phyloP scores from a whole-genome alignment of 1,284 basidiomycete species.

The Ganoderma meredithae region DNA sequence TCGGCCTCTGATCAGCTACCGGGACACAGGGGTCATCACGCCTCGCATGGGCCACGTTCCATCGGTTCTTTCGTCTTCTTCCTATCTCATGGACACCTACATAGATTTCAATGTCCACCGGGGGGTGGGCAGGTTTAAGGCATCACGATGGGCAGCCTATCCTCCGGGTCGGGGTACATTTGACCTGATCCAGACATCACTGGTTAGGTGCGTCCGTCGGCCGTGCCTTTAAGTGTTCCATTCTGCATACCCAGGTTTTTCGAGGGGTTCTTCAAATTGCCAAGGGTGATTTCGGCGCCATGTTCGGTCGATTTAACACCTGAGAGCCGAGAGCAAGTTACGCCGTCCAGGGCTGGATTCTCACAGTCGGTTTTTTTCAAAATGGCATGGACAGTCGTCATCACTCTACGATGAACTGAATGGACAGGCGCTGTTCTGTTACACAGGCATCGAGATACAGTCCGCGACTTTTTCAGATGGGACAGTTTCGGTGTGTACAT shows the following conservation, averaged over 20 bases:
- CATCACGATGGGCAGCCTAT: background rate
- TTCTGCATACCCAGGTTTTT: background rate
- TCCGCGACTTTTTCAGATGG: background rate
- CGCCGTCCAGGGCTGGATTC: no score
- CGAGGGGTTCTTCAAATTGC: background rate
- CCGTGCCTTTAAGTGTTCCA: background rate
- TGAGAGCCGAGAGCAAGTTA: background rate
- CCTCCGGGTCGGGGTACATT: background rate
- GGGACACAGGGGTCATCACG: background rate
- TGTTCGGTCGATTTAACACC: background rate
- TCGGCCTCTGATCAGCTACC: slow-evolving; percentile 14
- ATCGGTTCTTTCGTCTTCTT: background rate
- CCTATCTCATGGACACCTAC: background rate
- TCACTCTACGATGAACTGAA: background rate
- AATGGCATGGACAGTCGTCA: background rate
- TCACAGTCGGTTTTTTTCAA: background rate
- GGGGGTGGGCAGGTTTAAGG: background rate
- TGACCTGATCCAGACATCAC: background rate
- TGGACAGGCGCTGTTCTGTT: background rate
- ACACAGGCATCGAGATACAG: background rate
- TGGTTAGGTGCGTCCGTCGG: background rate
- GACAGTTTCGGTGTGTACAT: background rate
- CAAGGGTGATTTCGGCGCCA: background rate
- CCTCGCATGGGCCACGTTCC: background rate
- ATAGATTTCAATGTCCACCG: background rate